Percentiles rank a stretch among this genome's conserved stretches.
Evolutionary conservation across 352 stramenopile genomes (phyloP).

Genomic region (Phytophthora litchii): DNA sequence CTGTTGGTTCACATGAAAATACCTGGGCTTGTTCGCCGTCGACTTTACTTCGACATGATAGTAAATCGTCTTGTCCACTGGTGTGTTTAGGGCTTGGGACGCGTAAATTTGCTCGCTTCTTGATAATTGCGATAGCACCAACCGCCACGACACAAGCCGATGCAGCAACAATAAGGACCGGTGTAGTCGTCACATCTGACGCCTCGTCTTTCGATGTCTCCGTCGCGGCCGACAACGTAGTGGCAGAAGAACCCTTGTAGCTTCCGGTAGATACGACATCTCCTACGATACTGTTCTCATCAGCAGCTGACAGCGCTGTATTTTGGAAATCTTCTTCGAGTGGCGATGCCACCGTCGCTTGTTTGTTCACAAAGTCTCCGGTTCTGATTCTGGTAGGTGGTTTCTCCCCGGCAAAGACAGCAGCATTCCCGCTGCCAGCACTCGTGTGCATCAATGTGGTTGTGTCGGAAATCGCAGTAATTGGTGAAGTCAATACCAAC

Average conservation of each 20-base stretch:
- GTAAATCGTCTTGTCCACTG: constrained; percentile 27
- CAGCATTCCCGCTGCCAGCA: not conserved
- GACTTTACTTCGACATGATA: constrained; percentile 20
- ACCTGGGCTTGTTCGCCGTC: constrained; percentile 6
- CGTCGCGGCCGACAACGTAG: constrained; percentile 7
- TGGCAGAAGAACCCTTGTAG: constrained; percentile 10
- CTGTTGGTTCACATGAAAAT: constrained; percentile 24
- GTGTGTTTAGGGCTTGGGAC: constrained; percentile 21
- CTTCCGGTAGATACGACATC: constrained; percentile 16
- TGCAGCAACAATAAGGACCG: constrained; percentile 9
- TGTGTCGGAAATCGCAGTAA: constrained; percentile 7
- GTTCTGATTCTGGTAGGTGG: constrained; percentile 2
- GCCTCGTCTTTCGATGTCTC: constrained; percentile 12
- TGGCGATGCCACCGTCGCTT: not conserved
- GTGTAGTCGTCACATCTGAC: constrained; percentile 1
- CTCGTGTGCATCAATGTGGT: constrained; percentile 1
- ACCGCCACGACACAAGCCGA: constrained; percentile 22
- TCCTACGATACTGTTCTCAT: constrained; percentile 15
- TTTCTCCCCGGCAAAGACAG: constrained; percentile 6
- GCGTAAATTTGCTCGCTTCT: constrained; percentile 8
- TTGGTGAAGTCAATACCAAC: constrained; percentile 6
- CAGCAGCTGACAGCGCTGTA: constrained; percentile 14
- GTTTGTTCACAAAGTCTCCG: constrained; percentile 19
- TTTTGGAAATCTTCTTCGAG: constrained; percentile 24
- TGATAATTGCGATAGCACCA: constrained; percentile 12